Evolutionary conservation across 306 rosid genomes (phyloP).

Genomic region (Oxytropis ochrocephala): DNA sequence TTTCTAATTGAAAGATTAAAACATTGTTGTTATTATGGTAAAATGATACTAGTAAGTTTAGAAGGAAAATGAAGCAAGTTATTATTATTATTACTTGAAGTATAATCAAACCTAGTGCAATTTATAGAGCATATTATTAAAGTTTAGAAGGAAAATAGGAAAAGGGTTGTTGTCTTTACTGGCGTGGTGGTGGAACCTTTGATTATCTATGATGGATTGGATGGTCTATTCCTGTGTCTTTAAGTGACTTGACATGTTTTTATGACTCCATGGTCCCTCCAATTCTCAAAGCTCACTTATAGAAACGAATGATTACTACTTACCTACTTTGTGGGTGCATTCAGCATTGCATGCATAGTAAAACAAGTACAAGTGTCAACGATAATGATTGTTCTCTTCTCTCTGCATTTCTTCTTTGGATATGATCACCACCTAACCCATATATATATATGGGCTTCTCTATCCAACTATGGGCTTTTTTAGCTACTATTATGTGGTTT

Average conservation of each 20-base stretch:
- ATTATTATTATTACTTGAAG: not conserved
- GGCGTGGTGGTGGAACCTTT: conserved; percentile 31
- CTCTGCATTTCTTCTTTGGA: not conserved
- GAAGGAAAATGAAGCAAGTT: not conserved
- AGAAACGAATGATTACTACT: not conserved
- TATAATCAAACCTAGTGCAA: not conserved
- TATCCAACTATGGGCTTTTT: not conserved
- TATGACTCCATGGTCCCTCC: conserved; percentile 26
- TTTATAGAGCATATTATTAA: not conserved
- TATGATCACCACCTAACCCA: not conserved
- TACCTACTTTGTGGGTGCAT: not conserved
- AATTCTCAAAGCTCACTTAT: conserved; percentile 12
- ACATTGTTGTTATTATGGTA: no score
- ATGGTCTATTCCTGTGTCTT: conserved; percentile 26
- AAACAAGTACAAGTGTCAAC: not conserved
- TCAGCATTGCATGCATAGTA: conserved; percentile 7
- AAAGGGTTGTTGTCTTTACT: conserved; percentile 26
- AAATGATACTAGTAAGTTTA: no score
- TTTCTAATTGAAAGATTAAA: no score
- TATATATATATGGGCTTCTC: no score
- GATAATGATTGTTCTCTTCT: not conserved
- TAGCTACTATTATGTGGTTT: not conserved
- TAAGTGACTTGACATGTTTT: conserved; percentile 29
- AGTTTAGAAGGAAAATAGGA: conserved; percentile 1
- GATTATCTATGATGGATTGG: conserved; percentile 20